These are phyloP conservation scores for Suillus fuscotomentosus DNA, from an alignment of 768 basidiomycete species.

Conservation along the genomic window DNA sequence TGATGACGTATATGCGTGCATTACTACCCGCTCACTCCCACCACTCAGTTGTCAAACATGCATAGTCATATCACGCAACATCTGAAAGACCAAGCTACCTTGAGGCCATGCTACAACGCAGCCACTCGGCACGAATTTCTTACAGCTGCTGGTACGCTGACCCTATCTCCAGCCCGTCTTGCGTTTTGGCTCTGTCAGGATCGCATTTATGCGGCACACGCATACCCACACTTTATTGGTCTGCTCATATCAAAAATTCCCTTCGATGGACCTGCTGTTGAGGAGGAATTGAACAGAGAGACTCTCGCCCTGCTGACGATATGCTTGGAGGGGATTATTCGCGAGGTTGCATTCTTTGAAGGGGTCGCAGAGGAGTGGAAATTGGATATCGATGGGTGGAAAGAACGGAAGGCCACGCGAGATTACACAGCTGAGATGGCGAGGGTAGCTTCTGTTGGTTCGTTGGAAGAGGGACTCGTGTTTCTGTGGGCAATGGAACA, in stretches of 20 bases:
- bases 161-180: constrained; percentile 47
- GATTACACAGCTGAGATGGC: constrained; percentile 75
- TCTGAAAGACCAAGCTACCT: constrained; percentile 36
- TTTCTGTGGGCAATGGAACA: constrained; percentile 83
- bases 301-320: constrained; percentile 47
- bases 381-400: constrained; percentile 48
- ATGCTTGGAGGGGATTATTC: constrained; percentile 56
- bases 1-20: not conserved
- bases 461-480: constrained; percentile 61
- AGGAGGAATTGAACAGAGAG: constrained; percentile 24
- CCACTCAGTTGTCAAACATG: not conserved
- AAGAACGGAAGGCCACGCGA: constrained; percentile 57
- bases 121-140: constrained; percentile 64
- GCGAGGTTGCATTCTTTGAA: constrained; percentile 61
- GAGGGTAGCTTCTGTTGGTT: constrained; percentile 43
- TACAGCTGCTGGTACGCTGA: constrained; percentile 49
- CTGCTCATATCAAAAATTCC: constrained; percentile 62
- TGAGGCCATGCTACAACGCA: constrained; percentile 43
- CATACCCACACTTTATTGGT: constrained; percentile 73
- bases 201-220: constrained; percentile 70
- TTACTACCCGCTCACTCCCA: not conserved
- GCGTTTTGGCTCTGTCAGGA: constrained; percentile 71
- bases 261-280: constrained; percentile 16
- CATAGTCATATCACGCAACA: constrained; percentile 17
- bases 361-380: constrained; percentile 43